phyloP scores from a whole-genome alignment of 1,284 basidiomycete species.

The Entoloma clypeatum region DNA sequence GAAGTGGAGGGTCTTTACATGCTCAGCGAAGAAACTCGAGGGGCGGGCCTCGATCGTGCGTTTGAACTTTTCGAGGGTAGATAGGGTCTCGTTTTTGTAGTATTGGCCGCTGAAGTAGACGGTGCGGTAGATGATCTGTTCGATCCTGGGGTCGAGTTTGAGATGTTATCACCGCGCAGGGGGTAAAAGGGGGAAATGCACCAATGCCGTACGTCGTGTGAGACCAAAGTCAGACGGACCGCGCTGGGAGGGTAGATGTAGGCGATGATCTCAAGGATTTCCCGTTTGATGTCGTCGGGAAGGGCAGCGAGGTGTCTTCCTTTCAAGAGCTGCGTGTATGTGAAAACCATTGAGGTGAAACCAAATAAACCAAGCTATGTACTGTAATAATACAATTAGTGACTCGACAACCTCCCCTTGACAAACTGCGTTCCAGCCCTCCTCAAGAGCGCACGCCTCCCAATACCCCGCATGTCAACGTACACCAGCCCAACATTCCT shows the following conservation, averaged over 20 bases:
- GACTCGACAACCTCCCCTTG: slow-evolving; percentile 28
- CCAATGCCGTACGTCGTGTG: slow-evolving; percentile 17
- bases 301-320: slow-evolving; percentile 7
- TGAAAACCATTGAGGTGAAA: slow-evolving; percentile 3
- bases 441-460: slow-evolving; percentile 64
- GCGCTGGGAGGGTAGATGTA: slow-evolving; percentile 12
- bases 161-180: not conserved
- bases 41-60: slow-evolving; percentile 12
- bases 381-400: not conserved
- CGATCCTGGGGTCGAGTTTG: slow-evolving; percentile 11
- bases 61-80: slow-evolving; percentile 11
- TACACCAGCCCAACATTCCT: slow-evolving; percentile 75
- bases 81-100: slow-evolving; percentile 2
- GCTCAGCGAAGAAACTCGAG: slow-evolving; percentile 16
- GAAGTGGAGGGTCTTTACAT: slow-evolving; percentile 17
- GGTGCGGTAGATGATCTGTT: slow-evolving; percentile 19
- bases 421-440: slow-evolving; percentile 53
- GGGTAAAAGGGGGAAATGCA: slow-evolving; percentile 1
- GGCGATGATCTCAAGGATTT: slow-evolving; percentile 17
- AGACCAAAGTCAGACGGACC: slow-evolving; percentile 15
- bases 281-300: slow-evolving; percentile 17
- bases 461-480: slow-evolving; percentile 71
- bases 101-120: slow-evolving; percentile 16
- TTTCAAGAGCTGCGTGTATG: slow-evolving; percentile 14
- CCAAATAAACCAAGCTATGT: not conserved